Conservation (phyloP, 2,329 filamentous ascomycete species). For the Chalara sp. region DNA sequence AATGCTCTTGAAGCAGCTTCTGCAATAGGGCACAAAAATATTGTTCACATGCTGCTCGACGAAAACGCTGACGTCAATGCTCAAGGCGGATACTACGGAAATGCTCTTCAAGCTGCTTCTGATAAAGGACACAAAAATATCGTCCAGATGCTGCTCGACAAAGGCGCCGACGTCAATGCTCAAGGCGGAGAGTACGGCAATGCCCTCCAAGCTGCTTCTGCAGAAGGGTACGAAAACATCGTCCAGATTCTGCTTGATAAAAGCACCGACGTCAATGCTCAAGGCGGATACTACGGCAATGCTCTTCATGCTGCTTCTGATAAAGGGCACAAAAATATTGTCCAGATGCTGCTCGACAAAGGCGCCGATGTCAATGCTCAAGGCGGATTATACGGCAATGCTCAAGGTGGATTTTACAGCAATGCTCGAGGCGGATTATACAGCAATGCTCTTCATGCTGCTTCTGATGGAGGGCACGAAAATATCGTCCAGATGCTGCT, state of each 20-base stretch:
- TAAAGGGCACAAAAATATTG: not conserved
- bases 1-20: conserved; percentile 9
- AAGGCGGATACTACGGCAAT: not conserved
- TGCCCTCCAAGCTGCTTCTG: not conserved
- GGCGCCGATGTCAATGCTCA: not conserved
- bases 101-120: not conserved
- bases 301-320: not conserved
- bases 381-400: not conserved
- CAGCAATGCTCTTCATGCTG: not conserved
- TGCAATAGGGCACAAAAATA: conserved; percentile 5
- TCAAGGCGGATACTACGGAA: not conserved
- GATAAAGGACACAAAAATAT: not conserved
- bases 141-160: conserved; percentile 8
- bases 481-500: not conserved
- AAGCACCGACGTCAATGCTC: not conserved
- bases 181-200: not conserved
- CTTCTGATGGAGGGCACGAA: not conserved
- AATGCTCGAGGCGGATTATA: not conserved
- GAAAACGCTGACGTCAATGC: conserved; percentile 8
- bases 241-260: not conserved
- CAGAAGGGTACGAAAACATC: not conserved
- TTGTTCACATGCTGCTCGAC: conserved; percentile 13
- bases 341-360: not conserved
- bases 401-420: not conserved
- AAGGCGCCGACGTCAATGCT: conserved; percentile 8